Evolutionary conservation across 2,329 filamentous ascomycete species (phyloP), one percentile per base, ranked within the genome.

Genomic region (Paracoccidioides lutzii): DNA sequence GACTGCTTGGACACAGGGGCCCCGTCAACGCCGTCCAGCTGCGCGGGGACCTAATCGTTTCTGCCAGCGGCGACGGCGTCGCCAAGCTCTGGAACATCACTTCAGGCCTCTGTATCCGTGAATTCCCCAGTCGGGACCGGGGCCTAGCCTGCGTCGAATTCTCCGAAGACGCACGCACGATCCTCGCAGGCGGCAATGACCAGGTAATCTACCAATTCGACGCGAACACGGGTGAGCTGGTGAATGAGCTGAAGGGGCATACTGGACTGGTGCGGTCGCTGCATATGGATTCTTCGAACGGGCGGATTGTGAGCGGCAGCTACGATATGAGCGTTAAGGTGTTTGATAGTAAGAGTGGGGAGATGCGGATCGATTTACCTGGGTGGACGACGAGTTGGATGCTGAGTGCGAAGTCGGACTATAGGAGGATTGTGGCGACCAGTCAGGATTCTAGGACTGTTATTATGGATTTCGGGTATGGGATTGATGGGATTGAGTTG

Each of bases 371-470:
- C 59, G 84, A 90, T 63, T 91, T 96, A 65, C 87, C 90, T n/a
- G 84, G 87, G 62, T 97, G 90, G 90, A 95, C 95, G 57, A 85
- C 86, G 9, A 95, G 89, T 71, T 98, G 93, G 93, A 94, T 98
- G 66, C 75, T 98, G 57, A 90, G 88, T 60, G 93, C 93, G 53
- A 96, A 96, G 78, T 90, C 88, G 60, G 91, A 98, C 68, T 97
- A 97, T 71, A 80, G 91, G 57, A 83, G 93, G 59, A 93, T 98
- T 60, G 88, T 98, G 59, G 93, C 89, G 64, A 95, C 91, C 0
- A 93, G 90, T 52, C 93, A 98, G 71, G 90, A 96, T 65, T 87
- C 90, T 38, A 85, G 94, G 67, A 90, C 94, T 53, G 74, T 97
- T 57, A 86, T 98, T 58, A 85, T 97, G 78, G 93, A 98, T 73